Base-by-base conservation (phyloP, 1,284 basidiomycete species). In the Austroboletus niveus region DNA sequence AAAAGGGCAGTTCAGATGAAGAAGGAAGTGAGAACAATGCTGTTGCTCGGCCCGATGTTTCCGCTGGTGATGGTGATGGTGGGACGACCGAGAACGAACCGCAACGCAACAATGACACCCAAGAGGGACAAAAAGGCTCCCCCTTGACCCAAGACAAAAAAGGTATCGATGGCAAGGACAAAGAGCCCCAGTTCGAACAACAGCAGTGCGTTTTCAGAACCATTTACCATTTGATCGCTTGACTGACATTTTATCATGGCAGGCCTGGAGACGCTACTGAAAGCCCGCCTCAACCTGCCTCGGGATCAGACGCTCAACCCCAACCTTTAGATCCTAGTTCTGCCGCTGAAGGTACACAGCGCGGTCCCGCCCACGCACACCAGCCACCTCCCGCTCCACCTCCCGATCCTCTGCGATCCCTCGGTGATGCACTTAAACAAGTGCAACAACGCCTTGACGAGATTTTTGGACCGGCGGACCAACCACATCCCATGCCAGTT, bases 381-480 rank as follows among this genome's bases (percentile, higher is more conserved):
- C 61, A 56, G 22, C 56, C 55, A 27, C 72, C 64, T 22, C 64
- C 76, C 15, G 62, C 60, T n/a, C 61, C 72, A 15, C 53, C 69
- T 31, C 69, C 67, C 40, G 89, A 93, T 60, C 84, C 90, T 5
- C 72, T 89, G 29, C 89, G 94, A 50, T 89, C 83, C 55, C 82
- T 96, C 3, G 94, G 94, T 35, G 95, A 98, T 65, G 82, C 91
- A 1, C 70, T 94, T 50, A 82, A 89, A 58, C 90, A 95, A 63
- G 91, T 98, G 58, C 84, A 81, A 48, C 85, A 90, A 55, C 84
- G 88, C 14, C 84, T 94, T 57, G 85, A 96, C 55, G 88, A 94
- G 55, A 98, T 98, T 56, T 74, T 91, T 51, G 79, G 84, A 69
- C 65, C 76, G 60, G 69, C 77, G 56, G 50, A 69, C 61, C 57